Evolutionary conservation across 805 yeast species (phyloP), one percentile per base, ranked within the genome.

Genomic region (Groenewaldozyma tartarivorans): DNA sequence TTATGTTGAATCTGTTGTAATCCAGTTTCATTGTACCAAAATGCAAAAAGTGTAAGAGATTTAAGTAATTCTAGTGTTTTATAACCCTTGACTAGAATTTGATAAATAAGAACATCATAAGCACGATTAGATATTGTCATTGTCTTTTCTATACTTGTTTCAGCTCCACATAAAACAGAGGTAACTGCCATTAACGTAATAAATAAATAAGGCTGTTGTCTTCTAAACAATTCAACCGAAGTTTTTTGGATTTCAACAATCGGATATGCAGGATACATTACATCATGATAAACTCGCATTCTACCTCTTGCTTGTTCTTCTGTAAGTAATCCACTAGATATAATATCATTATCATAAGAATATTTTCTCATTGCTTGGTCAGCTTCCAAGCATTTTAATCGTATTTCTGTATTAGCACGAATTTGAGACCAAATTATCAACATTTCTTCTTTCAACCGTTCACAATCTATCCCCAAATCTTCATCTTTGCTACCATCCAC

Each of bases 1-100:
- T 94, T 73, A 43, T 94, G 74, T 50, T 81, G 82, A 9, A 24
- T 7, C 48, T 78, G 82, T 48, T 83, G 82, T 50, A 83, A 65
- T 58, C 85, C 95, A 0, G 95, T 83, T 3, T 84, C 74, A 48
- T 81, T 83, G 55, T 85, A 86, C 95, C 95, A 87, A 21, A 79
- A 58, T 20, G 81, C 71, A 39, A 81, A 63, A 4, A 83, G 52
- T 16, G 81, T 54, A 38, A 82, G 62, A 16, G 79, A 63, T 55
- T 79, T 78, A 31, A 86, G 62, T 29, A 84, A 59, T 55, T 84
- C 88, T 15, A 77, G 60, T 4, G 78, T 70, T 61, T 84, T 87
- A 41, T 74, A 69, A 16, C 95, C 95, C 20, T 72, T 66, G 5
- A 80, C 68, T 60, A 86, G 60, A 7, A 80, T 70, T 52, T 85